phyloP scores from a whole-genome alignment of 2,329 filamentous ascomycete genomes.

The Alternaria conjuncta region DNA sequence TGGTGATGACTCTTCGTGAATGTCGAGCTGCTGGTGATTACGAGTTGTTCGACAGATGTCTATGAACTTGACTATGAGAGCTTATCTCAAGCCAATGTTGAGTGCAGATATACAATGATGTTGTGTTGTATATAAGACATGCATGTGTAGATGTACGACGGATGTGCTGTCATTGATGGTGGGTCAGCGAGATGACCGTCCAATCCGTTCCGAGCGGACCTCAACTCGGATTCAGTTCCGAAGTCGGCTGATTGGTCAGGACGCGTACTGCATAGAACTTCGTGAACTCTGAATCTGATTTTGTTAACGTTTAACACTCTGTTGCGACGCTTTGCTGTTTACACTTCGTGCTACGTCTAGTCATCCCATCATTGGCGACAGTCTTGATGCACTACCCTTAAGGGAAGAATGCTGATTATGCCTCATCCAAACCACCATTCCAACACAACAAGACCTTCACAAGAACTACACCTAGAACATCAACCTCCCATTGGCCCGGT shows the following conservation, averaged over 20 bases:
- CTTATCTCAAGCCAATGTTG: not conserved
- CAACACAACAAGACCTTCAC: not conserved
- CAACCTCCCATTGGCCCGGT: not conserved
- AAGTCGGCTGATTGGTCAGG: not conserved
- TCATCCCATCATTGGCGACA: not conserved
- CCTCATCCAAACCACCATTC: not conserved
- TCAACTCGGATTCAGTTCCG: not conserved
- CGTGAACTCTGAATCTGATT: not conserved
- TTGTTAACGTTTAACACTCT: not conserved
- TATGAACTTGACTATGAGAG: not conserved
- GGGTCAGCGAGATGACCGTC: not conserved
- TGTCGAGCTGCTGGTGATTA: not conserved
- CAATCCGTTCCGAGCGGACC: not conserved
- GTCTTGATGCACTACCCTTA: not conserved
- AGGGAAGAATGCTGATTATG: not conserved
- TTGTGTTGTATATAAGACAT: not conserved
- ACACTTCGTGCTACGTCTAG: not conserved
- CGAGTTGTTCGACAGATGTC: not conserved
- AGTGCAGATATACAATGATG: not conserved
- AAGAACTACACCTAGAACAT: not conserved
- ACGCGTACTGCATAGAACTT: not conserved
- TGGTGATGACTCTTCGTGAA: not conserved
- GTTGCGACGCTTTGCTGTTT: not conserved
- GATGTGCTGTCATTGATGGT: conserved; percentile 3
- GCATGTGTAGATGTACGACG: not conserved